phyloP scores from a whole-genome alignment of 768 basidiomycete species.

The Lentinula guzmanii region DNA sequence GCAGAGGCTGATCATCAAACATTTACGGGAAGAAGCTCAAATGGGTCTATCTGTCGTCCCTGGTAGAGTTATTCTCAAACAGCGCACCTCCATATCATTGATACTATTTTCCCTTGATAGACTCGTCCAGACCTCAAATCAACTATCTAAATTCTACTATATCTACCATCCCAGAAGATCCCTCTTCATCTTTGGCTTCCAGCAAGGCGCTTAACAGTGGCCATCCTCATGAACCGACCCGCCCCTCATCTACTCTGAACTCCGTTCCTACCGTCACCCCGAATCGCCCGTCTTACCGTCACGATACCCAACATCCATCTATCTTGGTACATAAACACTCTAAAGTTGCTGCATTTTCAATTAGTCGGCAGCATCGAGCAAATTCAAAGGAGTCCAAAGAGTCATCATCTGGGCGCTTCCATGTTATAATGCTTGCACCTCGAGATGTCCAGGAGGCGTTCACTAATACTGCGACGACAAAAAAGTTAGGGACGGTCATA shows the following conservation, averaged over 20 bases:
- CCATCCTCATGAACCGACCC: background rate
- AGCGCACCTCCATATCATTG: background rate
- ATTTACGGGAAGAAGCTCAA: background rate
- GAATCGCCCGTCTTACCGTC: background rate
- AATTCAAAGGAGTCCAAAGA: background rate
- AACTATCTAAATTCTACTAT: background rate
- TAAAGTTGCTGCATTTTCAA: conserved; percentile 3
- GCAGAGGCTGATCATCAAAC: conserved; percentile 3
- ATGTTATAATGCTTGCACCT: conserved; percentile 4
- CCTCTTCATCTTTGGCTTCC: background rate
- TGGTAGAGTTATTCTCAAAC: background rate
- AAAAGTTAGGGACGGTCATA: background rate
- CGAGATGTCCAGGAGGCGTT: conserved; percentile 2
- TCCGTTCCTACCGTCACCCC: background rate
- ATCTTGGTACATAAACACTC: conserved; percentile 5
- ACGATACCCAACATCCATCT: background rate
- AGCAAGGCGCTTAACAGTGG: background rate
- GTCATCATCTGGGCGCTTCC: background rate
- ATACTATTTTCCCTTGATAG: background rate
- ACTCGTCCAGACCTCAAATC: background rate
- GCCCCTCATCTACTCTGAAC: background rate
- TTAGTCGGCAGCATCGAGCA: background rate
- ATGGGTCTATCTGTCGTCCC: background rate
- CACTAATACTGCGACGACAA: background rate
- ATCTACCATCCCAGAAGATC: background rate